phyloP scores from a whole-genome alignment of 345 rosid genomes.

The Clarkia xantiana region DNA sequence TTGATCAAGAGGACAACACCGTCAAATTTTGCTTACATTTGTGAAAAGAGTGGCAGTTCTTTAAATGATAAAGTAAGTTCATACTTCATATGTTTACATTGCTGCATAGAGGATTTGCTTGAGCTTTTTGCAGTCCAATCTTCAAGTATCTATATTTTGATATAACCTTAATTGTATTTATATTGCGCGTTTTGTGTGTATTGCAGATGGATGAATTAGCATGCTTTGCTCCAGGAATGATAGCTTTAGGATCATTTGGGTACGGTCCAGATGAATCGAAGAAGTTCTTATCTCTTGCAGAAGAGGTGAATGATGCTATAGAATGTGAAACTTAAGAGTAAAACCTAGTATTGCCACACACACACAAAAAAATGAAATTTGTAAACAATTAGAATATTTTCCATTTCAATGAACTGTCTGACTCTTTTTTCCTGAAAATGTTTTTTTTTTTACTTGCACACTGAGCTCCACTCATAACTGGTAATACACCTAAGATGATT shows the following conservation, averaged over 20 bases:
- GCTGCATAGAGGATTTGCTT: conserved; percentile 4
- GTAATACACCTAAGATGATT: not conserved
- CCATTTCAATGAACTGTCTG: too few species aligned
- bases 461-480: too few species aligned
- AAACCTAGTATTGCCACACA: too few species aligned
- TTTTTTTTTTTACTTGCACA: too few species aligned
- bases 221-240: conserved; percentile 98
- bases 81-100: not conserved
- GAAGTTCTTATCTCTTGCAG: conserved; percentile 67
- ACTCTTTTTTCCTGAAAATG: too few species aligned
- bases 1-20: conserved; percentile 73
- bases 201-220: conserved; percentile 98
- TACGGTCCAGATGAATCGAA: conserved; percentile 64
- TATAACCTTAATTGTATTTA: conserved; percentile 5
- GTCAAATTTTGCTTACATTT: conserved; percentile 70
- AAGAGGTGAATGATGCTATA: conserved; percentile 44
- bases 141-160: not conserved
- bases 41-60: conserved; percentile 67
- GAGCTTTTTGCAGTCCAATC: conserved; percentile 1
- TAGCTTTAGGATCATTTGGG: conserved; percentile 88
- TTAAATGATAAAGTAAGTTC: conserved; percentile 55
- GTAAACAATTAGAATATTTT: too few species aligned
- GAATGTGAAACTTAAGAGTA: too few species aligned
- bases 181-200: conserved; percentile 2
- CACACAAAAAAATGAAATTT: too few species aligned